phyloP scores from a whole-genome alignment of 1,139 yeast genomes.

The Debaryomyces nepalensis region DNA sequence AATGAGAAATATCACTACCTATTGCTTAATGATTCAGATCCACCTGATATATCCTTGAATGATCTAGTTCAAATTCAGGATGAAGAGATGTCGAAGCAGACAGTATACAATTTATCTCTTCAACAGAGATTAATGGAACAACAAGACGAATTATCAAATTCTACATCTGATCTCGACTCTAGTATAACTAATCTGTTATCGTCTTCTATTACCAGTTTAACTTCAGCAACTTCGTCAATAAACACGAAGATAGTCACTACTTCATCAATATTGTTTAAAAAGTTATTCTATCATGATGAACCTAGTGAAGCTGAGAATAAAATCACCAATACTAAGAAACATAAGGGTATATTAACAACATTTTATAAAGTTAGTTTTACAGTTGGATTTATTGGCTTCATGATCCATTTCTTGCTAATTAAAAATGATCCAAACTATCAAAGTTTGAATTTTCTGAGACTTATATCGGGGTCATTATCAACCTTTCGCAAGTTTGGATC shows the following conservation, averaged over 20 bases:
- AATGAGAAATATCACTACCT: conserved; percentile 14
- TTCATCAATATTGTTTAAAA: conserved; percentile 40
- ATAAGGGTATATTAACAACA: conserved; percentile 18
- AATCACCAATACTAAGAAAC: conserved; percentile 15
- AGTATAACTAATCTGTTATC: conserved; percentile 35
- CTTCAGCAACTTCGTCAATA: conserved; percentile 36
- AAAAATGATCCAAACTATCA: conserved; percentile 25
- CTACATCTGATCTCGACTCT: conserved; percentile 22
- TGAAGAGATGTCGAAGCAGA: conserved; percentile 34
- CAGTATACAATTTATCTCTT: conserved; percentile 25
- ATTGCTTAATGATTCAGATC: conserved; percentile 6
- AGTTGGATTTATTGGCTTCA: conserved; percentile 46
- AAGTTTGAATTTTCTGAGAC: conserved; percentile 16
- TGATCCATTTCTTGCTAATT: conserved; percentile 41
- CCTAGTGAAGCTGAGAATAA: conserved; percentile 19
- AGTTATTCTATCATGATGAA: conserved; percentile 26
- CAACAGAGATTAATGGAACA: conserved; percentile 27
- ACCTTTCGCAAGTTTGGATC: conserved; percentile 14
- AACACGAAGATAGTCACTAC: conserved; percentile 34
- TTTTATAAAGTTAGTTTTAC: conserved; percentile 43
- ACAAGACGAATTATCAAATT: conserved; percentile 32
- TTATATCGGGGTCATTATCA: conserved; percentile 13
- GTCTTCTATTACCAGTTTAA: conserved; percentile 42
- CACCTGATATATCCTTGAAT: conserved; percentile 12
- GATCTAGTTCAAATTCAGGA: conserved; percentile 34